A percentile compares a stretch with the other conserved stretches of the same genome.
phyloP scores from a whole-genome alignment of 768 basidiomycete species.

The Fibroporia radiculosa region DNA sequence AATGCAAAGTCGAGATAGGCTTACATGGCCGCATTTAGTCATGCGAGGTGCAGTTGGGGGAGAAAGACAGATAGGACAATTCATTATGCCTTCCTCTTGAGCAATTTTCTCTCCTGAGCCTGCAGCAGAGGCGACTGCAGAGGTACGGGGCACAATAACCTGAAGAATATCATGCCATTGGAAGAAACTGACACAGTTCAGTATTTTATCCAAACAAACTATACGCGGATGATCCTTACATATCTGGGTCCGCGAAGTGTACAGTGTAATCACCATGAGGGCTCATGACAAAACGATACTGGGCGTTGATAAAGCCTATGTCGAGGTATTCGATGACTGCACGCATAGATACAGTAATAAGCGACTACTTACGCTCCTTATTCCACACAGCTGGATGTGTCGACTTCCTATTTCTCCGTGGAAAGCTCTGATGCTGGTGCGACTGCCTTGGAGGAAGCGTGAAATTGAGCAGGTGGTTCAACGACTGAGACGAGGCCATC shows the following conservation, averaged over 20 bases:
- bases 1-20: slow-evolving; percentile 26
- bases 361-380: slow-evolving; percentile 76
- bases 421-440: slow-evolving; percentile 46
- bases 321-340: slow-evolving; percentile 7
- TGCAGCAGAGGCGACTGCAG: slow-evolving; percentile 61
- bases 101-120: slow-evolving; percentile 32
- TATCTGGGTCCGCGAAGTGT: slow-evolving; percentile 96
- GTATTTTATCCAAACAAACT: background rate
- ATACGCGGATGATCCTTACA: slow-evolving; percentile 45
- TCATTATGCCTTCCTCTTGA: slow-evolving; percentile 55
- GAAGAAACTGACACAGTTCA: slow-evolving; percentile 56
- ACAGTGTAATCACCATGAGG: slow-evolving; percentile 89
- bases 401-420: slow-evolving; percentile 70
- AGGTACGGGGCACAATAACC: slow-evolving; percentile 83
- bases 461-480: slow-evolving; percentile 92
- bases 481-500: slow-evolving; percentile 58
- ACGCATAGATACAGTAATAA: slow-evolving; percentile 8
- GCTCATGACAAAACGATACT: slow-evolving; percentile 93
- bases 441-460: slow-evolving; percentile 82
- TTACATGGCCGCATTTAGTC: slow-evolving; percentile 97
- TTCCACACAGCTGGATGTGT: slow-evolving; percentile 69
- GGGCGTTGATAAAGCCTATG: slow-evolving; percentile 94
- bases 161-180: slow-evolving; percentile 96
- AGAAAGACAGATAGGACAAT: slow-evolving; percentile 93
- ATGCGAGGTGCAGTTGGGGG: slow-evolving; percentile 84